Base-by-base conservation (phyloP, 164 flowering plant genomes). In the Vitis amurensis region DNA sequence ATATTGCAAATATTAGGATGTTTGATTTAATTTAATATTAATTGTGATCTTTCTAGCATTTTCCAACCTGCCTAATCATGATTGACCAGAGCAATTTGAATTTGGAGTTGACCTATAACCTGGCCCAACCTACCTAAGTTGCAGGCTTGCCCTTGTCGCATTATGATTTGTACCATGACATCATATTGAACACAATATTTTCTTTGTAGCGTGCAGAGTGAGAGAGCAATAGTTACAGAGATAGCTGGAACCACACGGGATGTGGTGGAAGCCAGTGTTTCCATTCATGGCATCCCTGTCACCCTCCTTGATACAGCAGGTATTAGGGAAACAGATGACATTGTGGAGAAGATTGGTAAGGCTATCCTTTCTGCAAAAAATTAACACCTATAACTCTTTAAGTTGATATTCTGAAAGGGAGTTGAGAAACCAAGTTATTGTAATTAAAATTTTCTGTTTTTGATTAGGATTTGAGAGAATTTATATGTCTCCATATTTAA, bases 261-360 rank as follows among this genome's bases (percentile, higher is more conserved):
- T 84, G 87, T 93, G 58, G 88, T 95, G 59, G 98, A 93, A 84
- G 97, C 97, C 59, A 86, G 83, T 77, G 76, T 93, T 47, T 77
- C 88, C 53, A 88, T 93, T 73, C 71, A 68, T 68, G 99, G 97
- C 2, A 84, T 95, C 59, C 97, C 98, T 63, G 91, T 95, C 37
- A 93, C 93, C 49, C 95, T 95, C 73, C 97, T 95, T 71, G 99
- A 95, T 69, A 95, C 99, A 17, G 99, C 99, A 31, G 99, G 99
- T 27, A 95, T 95, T 71, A 83, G 99, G 69, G 92, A 93, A 72
- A 93, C 97, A 19, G 82, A 88, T 74, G 89, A 93, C 74, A 55
- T 93, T 57, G 99, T 93, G 67, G 99, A 95, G 81, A 91, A 84
- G 73, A 95, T 95, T 74, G 98, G 99, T 95, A 80, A 79, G 85